Conservation (phyloP, 2,329 filamentous ascomycete species). For the Microascus cirrosus region DNA sequence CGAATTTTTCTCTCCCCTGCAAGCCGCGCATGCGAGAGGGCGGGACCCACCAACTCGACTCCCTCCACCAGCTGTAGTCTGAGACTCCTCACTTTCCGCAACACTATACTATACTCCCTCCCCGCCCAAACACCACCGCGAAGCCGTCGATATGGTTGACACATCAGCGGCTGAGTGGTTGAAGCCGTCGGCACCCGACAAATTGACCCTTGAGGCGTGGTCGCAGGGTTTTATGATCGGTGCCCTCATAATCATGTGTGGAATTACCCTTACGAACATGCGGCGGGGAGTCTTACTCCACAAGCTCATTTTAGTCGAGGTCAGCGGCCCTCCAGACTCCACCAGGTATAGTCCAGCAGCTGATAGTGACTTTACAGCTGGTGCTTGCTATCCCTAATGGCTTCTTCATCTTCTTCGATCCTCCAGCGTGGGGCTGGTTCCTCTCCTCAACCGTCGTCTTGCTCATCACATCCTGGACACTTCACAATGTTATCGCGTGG, state of each 20-base stretch:
- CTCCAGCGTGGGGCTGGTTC: constrained; percentile 50
- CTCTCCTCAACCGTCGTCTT: constrained; percentile 48
- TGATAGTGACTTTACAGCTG: constrained; percentile 22
- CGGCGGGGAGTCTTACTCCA: constrained; percentile 31
- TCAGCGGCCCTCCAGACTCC: constrained; percentile 10
- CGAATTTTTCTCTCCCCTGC: too few species aligned
- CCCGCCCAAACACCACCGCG: not conserved
- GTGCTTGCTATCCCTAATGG: constrained; percentile 45
- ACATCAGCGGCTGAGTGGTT: not conserved
- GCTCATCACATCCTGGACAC: constrained; percentile 49
- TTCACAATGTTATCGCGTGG: constrained; percentile 59
- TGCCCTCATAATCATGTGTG: constrained; percentile 33
- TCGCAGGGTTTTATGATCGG: constrained; percentile 36
- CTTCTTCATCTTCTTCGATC: constrained; percentile 43
- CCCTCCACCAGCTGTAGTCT: constrained; percentile 1
- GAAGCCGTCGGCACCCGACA: constrained; percentile 8
- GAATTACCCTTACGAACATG: constrained; percentile 38
- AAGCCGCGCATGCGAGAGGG: too few species aligned
- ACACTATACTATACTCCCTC: not conserved
- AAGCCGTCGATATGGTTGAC: not conserved
- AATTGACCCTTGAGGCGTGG: constrained; percentile 29
- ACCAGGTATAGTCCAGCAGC: not conserved
- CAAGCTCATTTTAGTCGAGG: constrained; percentile 37
- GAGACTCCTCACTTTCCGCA: too few species aligned
- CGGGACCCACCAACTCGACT: constrained; percentile 1